Conservation (phyloP, 176 grass and related monocot genomes). For the Triticum timopheevii region DNA sequence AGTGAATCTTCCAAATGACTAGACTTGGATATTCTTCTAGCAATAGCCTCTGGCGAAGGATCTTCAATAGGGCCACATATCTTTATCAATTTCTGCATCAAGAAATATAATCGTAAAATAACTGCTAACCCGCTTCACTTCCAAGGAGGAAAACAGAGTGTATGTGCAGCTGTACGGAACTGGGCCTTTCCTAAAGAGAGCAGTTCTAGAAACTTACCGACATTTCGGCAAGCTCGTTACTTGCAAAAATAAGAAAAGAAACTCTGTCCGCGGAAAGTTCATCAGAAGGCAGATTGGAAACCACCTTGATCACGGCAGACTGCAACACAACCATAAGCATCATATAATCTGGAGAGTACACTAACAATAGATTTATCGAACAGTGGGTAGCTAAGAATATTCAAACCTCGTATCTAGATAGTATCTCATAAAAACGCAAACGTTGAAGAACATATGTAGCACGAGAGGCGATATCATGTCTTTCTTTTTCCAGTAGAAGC, state of each 20-base stretch:
- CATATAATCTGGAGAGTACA: slow-evolving; percentile 24
- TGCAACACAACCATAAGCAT: slow-evolving; percentile 56
- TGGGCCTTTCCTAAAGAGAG: slow-evolving; percentile 4
- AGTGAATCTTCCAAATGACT: slow-evolving; percentile 68
- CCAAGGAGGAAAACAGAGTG: slow-evolving; percentile 17
- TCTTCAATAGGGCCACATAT: slow-evolving; percentile 82
- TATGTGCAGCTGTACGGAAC: slow-evolving; percentile 17
- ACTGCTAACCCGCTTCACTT: slow-evolving; percentile 22
- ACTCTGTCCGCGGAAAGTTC: slow-evolving; percentile 51
- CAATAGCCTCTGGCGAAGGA: slow-evolving; percentile 56
- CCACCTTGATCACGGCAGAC: slow-evolving; percentile 68
- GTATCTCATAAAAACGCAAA: slow-evolving; percentile 79
- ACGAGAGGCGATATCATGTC: slow-evolving; percentile 77
- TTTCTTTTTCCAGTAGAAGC: slow-evolving; percentile 85
- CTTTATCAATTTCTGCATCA: slow-evolving; percentile 84
- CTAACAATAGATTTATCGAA: slow-evolving; percentile 12
- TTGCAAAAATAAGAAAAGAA: slow-evolving; percentile 60
- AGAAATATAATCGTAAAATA: slow-evolving; percentile 29
- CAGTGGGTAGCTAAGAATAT: neutral
- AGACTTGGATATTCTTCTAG: slow-evolving; percentile 57
- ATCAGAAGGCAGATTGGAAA: slow-evolving; percentile 49
- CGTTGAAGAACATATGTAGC: slow-evolving; percentile 78
- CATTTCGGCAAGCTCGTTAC: slow-evolving; percentile 77
- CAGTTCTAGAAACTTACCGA: slow-evolving; percentile 44
- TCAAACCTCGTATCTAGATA: slow-evolving; percentile 85